Evolutionary conservation across 306 rosid genomes (phyloP).

Genomic region (Cicer chorassanicum): DNA sequence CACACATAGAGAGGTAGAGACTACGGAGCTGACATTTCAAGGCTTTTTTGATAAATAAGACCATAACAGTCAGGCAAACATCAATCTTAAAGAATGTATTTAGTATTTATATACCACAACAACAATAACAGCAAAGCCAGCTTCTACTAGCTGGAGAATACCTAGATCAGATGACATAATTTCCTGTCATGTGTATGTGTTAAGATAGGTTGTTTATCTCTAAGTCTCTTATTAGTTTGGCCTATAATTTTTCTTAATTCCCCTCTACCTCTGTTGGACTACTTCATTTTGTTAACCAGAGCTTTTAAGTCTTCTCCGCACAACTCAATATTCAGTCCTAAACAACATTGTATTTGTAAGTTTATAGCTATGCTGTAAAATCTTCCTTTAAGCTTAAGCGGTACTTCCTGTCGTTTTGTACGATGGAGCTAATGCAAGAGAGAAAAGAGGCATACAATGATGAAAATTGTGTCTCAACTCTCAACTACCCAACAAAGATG

Average conservation of each 20-base stretch:
- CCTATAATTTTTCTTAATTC: neutral
- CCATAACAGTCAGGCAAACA: constrained; percentile 21
- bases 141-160: neutral
- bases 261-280: neutral
- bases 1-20: neutral
- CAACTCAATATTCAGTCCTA: neutral
- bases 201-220: neutral
- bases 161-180: neutral
- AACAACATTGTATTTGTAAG: neutral
- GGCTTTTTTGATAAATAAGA: constrained; percentile 6
- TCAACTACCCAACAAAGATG: neutral
- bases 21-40: constrained; percentile 15
- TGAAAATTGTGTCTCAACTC: neutral
- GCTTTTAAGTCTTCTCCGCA: neutral
- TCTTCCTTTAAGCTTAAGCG: neutral
- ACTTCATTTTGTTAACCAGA: neutral
- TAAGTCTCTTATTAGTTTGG: neutral
- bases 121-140: neutral
- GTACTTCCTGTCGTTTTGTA: neutral
- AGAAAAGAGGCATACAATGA: neutral
- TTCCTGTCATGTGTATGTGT: neutral
- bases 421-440: neutral
- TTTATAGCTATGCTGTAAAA: neutral
- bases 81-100: neutral
- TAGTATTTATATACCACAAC: neutral